Evolutionary conservation across 805 yeast genomes (phyloP), one percentile per base, ranked within the genome.

Genomic region (Candida bentonensis): DNA sequence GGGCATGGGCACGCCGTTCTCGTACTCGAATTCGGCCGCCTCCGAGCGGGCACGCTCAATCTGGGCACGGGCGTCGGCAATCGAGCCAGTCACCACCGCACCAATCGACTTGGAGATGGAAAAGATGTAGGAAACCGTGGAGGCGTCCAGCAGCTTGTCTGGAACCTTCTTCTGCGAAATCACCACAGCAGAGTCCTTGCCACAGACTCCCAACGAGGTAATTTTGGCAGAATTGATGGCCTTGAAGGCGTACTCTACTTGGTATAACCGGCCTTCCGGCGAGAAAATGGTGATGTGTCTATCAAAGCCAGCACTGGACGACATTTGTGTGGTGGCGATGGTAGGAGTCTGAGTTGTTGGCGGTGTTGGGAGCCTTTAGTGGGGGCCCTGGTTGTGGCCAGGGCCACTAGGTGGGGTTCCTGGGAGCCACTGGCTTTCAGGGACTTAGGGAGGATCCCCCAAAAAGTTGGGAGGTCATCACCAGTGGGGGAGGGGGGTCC

Each of bases 221-320:
- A 92, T 77, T 62, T 85, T 89, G 47, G 96, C 78, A 40, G 94
- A 78, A 58, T 87, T 92, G 61, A 92, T 87, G 3, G 97, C 97
- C 63, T 92, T 88, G 70, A 88, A 88, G 3, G 97, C 98, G 60
- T 92, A 92, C 64, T 92, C 98, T 49, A 89, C 98, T 67, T 92
- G 98, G 67, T 82, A 92, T 49, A 92, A 72, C 65, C 98, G 79
- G 40, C 98, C 98, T 62, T 92, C 98, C 20, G 98, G 98, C 33
- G 97, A 89, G 69, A 92, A 92, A 56, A 92, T 88, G 23, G 98
- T 92, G 63, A 92, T 92, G 64, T 92, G 98, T 71, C 98, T 83
- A 69, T 92, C 98, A 63, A 88, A 92, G 44, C 98, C 98, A n/a
- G 97, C 95, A 50, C 36, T 30, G 36, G 17, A 9, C 17, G 36